Evolutionary conservation across 371 early-diverging fungal species (phyloP), one percentile per base, ranked within the genome.

Genomic region (Apophysomyces ossiformis): DNA sequence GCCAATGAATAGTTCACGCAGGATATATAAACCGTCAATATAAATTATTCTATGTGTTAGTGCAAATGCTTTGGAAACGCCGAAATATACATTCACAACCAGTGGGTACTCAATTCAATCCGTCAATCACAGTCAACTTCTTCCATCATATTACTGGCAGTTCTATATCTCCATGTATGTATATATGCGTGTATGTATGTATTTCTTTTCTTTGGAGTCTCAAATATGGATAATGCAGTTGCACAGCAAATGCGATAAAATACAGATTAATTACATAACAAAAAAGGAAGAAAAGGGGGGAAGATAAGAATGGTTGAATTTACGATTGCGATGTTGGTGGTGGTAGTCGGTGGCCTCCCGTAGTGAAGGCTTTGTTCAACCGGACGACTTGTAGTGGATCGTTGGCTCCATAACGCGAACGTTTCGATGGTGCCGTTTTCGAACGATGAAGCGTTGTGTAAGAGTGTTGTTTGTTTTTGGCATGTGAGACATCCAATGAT

Each of bases 381-480:
- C 63, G 60, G 4, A 70, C 66, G 37, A 70, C 70, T 56, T 70
- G 70, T 16, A 65, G 21, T n/a, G 65, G 65, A 44, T 70, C 70
- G 36, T 65, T 54, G 13, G 35, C 59, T 36, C 65, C 70, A 58
- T 70, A 65, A 35, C 63, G 65, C 26, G 66, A 57, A 12, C 70
- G 65, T 58, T 66, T 65, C 35, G 46, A 46, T n/a, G 70, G 70
- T 5, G 54, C 45, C 1, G 70, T 70, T 58, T 66, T 60, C 15
- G 70, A 60, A 13, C 69, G 64, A 13, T 60, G 56, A 11, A 66
- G 57, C 13, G 54, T 7, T 16, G 18, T 50, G 54, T 5, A 21
- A 21, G 54, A 21, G 21, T 9, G 16, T 50, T 50, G 54, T 50
- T 50, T 50, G 54, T n/a, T 50, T 50, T 50, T 50, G 21, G 54